phyloP scores from a whole-genome alignment of 1,139 yeast species.

The Pichia terricola region DNA sequence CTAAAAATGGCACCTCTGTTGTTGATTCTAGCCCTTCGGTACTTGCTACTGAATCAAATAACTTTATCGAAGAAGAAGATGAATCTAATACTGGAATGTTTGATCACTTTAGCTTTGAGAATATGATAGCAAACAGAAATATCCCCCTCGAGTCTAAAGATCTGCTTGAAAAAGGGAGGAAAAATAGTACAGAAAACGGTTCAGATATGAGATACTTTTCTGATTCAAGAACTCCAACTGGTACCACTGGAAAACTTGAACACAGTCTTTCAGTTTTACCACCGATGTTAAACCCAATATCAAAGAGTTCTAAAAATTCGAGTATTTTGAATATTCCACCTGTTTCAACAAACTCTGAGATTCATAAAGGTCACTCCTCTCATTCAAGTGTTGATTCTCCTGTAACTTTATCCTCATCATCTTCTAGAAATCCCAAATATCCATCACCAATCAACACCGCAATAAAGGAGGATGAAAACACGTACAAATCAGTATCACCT shows the following conservation, averaged over 20 bases:
- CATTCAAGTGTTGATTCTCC: not conserved
- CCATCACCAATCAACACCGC: too few relatives aligned
- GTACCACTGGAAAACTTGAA: too few relatives aligned
- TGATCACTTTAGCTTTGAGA: constrained; percentile 13
- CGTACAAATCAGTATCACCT: too few relatives aligned
- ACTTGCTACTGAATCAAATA: too few relatives aligned
- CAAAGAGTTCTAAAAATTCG: not conserved
- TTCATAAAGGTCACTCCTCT: not conserved
- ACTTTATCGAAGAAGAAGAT: constrained; percentile 1
- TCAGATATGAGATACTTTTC: too few relatives aligned
- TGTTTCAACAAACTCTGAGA: not conserved
- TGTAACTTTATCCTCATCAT: too few relatives aligned
- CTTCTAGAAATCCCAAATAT: too few relatives aligned
- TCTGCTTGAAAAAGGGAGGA: too few relatives aligned
- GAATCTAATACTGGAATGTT: constrained; percentile 12
- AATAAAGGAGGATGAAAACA: too few relatives aligned
- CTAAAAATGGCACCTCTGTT: too few relatives aligned
- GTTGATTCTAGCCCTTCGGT: too few relatives aligned
- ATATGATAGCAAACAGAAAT: constrained; percentile 7
- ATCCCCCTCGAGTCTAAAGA: not conserved
- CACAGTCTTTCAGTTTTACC: not conserved
- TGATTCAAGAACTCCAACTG: too few relatives aligned
- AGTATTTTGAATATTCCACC: not conserved
- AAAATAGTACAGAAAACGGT: not conserved
- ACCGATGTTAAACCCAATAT: not conserved